These are phyloP conservation scores for Vaccinium vitisidaea DNA, from an alignment of 148 eudicot species.

Conservation along the genomic window DNA sequence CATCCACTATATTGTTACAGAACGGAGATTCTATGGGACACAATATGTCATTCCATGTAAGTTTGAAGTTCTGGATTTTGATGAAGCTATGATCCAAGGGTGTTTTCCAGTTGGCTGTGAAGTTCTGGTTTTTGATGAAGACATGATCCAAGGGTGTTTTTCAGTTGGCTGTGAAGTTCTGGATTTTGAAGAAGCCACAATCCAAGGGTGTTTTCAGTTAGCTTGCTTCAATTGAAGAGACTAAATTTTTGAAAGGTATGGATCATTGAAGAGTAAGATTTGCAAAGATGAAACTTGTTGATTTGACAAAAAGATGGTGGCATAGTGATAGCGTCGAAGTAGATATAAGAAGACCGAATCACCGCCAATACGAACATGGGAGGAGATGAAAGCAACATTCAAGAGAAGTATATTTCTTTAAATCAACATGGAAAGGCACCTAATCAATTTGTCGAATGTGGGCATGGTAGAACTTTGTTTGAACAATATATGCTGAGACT, in stretches of 20 bases:
- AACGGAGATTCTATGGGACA: background rate
- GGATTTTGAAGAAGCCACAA: too few species aligned
- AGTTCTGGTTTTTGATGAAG: background rate
- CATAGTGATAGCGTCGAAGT: background rate
- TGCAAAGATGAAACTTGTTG: background rate
- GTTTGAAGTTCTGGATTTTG: background rate
- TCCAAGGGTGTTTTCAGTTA: background rate
- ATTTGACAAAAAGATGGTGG: background rate
- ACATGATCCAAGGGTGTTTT: background rate
- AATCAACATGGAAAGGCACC: background rate
- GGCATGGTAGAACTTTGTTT: background rate
- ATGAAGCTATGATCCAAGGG: background rate
- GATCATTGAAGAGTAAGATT: background rate
- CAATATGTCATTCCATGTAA: background rate
- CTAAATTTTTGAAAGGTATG: background rate
- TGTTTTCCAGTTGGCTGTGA: too few species aligned
- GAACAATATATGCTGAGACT: too few species aligned
- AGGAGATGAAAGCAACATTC: conserved; percentile 5
- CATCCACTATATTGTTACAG: background rate
- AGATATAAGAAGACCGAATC: background rate
- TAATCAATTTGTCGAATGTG: background rate
- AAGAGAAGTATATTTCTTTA: background rate
- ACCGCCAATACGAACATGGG: background rate
- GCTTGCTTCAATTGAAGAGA: conserved; percentile 1
- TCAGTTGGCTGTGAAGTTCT: too few species aligned